Conservation (phyloP, 306 rosid species). For the Sophora flavescens region DNA sequence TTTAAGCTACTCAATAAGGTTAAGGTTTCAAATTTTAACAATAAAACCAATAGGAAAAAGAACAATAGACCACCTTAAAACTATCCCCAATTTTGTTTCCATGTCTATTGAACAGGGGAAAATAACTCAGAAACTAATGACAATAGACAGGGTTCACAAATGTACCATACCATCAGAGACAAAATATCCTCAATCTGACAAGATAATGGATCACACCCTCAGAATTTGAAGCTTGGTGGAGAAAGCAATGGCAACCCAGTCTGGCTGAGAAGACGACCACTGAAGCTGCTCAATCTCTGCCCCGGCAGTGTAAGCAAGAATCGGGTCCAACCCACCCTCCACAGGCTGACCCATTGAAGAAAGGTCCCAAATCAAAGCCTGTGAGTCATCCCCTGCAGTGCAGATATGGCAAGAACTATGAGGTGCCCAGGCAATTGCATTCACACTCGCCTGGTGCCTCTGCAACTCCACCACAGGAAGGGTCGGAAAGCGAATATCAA, state of each 20-base stretch:
- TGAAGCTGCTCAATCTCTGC: conserved; percentile 99
- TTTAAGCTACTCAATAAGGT: conserved; percentile 7
- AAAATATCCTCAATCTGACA: conserved; percentile 1
- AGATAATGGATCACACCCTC: conserved; percentile 67
- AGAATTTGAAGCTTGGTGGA: conserved; percentile 96
- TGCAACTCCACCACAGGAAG: conserved; percentile 95
- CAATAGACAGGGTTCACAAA: conserved; percentile 12
- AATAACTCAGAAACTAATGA: not conserved
- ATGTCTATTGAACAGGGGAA: not conserved
- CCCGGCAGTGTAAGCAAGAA: conserved; percentile 95
- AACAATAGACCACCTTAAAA: conserved; percentile 2
- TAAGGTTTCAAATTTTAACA: conserved; percentile 28
- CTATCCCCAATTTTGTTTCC: conserved; percentile 25
- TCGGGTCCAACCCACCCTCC: conserved; percentile 95
- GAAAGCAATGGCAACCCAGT: conserved; percentile 99
- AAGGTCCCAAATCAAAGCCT: conserved; percentile 97
- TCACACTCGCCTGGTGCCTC: conserved; percentile 93
- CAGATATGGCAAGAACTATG: conserved; percentile 97
- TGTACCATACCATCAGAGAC: conserved; percentile 1
- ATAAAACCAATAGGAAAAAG: not conserved
- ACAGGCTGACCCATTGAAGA: conserved; percentile 96
- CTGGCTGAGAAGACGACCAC: conserved; percentile 98
- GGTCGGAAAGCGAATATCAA: conserved; percentile 95
- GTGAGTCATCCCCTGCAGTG: conserved; percentile 97
- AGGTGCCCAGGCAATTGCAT: conserved; percentile 98